Evolutionary conservation across 129 eudicot species (phyloP), one percentile per base, ranked within the genome.

Genomic region (Pittosporum tobira): DNA sequence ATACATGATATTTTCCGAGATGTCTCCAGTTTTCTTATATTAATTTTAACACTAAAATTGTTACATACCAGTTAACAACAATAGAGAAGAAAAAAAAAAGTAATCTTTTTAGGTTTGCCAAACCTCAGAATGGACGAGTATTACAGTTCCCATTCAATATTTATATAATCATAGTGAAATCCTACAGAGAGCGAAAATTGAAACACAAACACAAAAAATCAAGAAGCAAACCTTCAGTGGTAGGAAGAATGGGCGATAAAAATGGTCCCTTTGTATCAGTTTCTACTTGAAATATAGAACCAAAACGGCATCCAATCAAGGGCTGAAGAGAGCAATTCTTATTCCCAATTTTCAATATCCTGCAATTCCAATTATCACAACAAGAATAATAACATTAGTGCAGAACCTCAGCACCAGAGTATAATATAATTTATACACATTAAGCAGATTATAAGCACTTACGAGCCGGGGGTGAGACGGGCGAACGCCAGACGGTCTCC

Each of bases 381-480:
- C 4, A 42, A 48, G 59, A 55, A 47, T 55, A 67, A 31, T 6
- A n/a, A 10, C 10, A 23, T 24, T 0, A 2, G 20, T 51, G 13
- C 9, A 46, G 1, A 34, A 19, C 26, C 37, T 50, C 7, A 53
- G 20, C 24, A 42, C 40, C 50, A 23, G n/a, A 63, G 21, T 4
- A 29, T 50, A 15, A 24, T 14, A 26, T 2, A 27, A 21, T 28
- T 7, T 59, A 4, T 20, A 29, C 1, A 54, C 29, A 37, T 30
- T 9, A 27, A 14, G 29, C 14, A 54, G 16, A 34, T 25, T 56
- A 31, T 25, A 37, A 61, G 18, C 14, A 59, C 80, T 68, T 73
- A 91, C 96, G 96, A 75, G 74, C 78, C 85, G 22, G 87, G 50
- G 19, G 95, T 83, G 34, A 91, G 98, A 46, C 98, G 94, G 44